phyloP scores from a whole-genome alignment of 306 rosid genomes.

The Casuarina equisetifolia region DNA sequence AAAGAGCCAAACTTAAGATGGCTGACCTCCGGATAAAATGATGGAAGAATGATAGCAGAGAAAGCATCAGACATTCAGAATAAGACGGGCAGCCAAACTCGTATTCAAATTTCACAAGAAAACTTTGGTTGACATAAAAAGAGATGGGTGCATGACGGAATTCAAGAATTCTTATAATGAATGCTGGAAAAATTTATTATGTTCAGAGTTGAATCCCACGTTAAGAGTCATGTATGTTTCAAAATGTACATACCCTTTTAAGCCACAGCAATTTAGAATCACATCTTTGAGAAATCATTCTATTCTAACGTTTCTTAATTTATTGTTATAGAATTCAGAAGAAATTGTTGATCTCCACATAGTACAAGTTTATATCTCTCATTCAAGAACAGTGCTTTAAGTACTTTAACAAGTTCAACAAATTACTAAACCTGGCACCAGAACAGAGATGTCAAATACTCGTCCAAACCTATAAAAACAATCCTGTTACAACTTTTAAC shows the following conservation, averaged over 20 bases:
- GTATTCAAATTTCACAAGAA: neutral
- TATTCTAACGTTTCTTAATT: too few relatives aligned
- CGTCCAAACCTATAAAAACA: neutral
- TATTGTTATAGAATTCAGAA: too few relatives aligned
- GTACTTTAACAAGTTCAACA: neutral
- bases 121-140: neutral
- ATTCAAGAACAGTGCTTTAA: neutral
- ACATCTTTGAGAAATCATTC: too few relatives aligned
- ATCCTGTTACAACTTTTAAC: neutral
- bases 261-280: too few relatives aligned
- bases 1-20: neutral
- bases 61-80: neutral
- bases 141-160: neutral
- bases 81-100: neutral
- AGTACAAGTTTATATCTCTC: too few relatives aligned
- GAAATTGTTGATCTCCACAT: too few relatives aligned
- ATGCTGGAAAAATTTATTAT: neutral
- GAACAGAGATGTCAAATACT: neutral
- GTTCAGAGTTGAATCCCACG: slow-evolving; percentile 1
- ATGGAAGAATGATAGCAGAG: neutral
- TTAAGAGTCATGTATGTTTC: neutral
- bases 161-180: neutral
- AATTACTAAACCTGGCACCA: neutral
- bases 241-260: neutral
- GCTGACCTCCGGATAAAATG: neutral